Percentiles rank a stretch among this genome's conserved stretches.
Evolutionary conservation across 2,329 filamentous ascomycete species (phyloP).

Genomic region (Gliomastix tumulicola): DNA sequence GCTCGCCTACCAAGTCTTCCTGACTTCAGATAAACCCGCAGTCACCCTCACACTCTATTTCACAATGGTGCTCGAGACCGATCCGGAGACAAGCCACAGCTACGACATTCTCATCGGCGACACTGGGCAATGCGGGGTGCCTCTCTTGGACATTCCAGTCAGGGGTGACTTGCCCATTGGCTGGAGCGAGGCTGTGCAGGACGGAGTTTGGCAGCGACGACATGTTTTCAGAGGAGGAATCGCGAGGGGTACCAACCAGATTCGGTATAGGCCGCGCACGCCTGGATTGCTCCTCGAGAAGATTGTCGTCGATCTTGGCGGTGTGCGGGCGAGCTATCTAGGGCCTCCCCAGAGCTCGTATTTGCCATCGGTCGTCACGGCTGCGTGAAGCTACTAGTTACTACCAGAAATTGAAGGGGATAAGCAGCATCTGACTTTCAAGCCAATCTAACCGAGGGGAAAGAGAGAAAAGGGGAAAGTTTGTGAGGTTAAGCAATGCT

Average conservation of each 20-base stretch:
- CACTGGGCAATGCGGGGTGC: slow-evolving; percentile 11
- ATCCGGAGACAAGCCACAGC: slow-evolving; percentile 8
- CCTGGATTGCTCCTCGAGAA: slow-evolving; percentile 45
- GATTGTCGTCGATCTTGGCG: slow-evolving; percentile 44
- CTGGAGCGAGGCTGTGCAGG: slow-evolving; percentile 15
- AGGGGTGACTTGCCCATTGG: slow-evolving; percentile 26
- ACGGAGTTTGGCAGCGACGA: not conserved
- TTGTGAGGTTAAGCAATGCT: too few relatives aligned
- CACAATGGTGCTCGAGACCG: not conserved
- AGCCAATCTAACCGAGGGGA: too few relatives aligned
- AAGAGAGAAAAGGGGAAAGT: too few relatives aligned
- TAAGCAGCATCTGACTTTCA: too few relatives aligned
- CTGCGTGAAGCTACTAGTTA: too few relatives aligned
- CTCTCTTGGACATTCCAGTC: slow-evolving; percentile 11
- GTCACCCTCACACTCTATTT: not conserved
- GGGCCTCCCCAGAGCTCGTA: slow-evolving; percentile 48
- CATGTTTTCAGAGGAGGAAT: not conserved
- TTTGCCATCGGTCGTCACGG: too few relatives aligned
- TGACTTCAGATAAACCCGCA: not conserved
- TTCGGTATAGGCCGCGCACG: slow-evolving; percentile 10
- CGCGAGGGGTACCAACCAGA: not conserved
- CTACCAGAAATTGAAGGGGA: too few relatives aligned
- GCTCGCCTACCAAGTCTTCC: slow-evolving; percentile 15
- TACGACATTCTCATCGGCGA: slow-evolving; percentile 11
- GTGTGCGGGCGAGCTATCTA: slow-evolving; percentile 41